Conservation (phyloP, 805 yeast species). For the Starmerella powellii region DNA sequence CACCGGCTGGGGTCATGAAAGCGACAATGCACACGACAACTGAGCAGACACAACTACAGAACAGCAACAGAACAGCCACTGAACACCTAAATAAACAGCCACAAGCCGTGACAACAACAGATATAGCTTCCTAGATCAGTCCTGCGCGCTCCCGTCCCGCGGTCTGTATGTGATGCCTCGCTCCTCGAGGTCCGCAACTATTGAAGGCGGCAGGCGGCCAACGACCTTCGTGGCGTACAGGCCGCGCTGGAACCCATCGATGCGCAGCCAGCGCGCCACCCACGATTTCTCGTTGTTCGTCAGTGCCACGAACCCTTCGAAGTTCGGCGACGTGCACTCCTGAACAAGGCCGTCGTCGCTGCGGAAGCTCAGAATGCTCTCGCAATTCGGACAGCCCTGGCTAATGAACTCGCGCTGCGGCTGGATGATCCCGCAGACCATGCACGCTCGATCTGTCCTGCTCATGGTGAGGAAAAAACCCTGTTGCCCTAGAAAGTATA, state of each 20-base stretch:
- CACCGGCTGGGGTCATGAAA: no score
- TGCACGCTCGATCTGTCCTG: conserved; percentile 77
- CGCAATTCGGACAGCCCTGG: conserved; percentile 95
- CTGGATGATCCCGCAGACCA: conserved; percentile 90
- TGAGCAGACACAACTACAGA: no score
- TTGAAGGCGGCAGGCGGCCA: conserved; percentile 83
- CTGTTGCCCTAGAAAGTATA: no score
- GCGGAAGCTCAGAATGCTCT: conserved; percentile 62
- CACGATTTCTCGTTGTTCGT: conserved; percentile 78
- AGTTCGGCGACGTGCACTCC: conserved; percentile 90
- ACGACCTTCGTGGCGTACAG: conserved; percentile 86
- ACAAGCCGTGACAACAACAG: no score
- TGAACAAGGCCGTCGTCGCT: conserved; percentile 74
- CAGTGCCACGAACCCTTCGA: conserved; percentile 87
- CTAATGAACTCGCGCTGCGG: conserved; percentile 62
- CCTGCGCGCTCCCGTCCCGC: conserved; percentile 63
- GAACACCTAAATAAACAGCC: no score
- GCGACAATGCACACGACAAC: no score
- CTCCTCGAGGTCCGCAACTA: conserved; percentile 55
- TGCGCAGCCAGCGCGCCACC: conserved; percentile 94
- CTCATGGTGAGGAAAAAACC: conserved; percentile 6
- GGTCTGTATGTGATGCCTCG: conserved; percentile 83
- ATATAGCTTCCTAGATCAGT: no score
- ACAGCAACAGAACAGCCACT: no score
- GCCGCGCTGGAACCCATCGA: conserved; percentile 79